Conservation (phyloP, 257 asterid species). For the Nicotiana knightiana region DNA sequence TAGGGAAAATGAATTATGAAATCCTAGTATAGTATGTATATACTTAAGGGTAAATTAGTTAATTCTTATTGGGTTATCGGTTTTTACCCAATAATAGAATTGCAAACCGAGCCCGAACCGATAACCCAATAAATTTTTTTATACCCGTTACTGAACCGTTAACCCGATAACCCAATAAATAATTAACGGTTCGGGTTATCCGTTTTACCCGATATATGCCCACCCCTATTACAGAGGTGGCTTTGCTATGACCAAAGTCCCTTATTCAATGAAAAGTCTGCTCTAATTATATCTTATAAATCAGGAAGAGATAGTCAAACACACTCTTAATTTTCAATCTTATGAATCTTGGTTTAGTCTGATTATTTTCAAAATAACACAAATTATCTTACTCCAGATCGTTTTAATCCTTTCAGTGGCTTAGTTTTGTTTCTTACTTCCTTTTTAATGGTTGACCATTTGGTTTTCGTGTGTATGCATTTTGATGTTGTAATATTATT, state of each 20-base stretch:
- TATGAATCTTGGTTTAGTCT: background rate
- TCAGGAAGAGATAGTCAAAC: background rate
- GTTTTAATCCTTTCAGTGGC: background rate
- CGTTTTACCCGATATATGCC: too few species aligned
- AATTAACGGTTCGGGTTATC: too few species aligned
- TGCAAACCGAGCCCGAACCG: too few species aligned
- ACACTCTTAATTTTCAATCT: background rate
- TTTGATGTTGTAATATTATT: conserved; percentile 17
- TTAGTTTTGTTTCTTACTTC: background rate
- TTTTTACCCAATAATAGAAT: too few species aligned
- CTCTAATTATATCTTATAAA: background rate
- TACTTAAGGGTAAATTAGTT: too few species aligned
- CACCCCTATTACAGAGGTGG: background rate
- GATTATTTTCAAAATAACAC: background rate
- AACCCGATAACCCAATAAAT: too few species aligned
- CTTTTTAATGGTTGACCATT: background rate
- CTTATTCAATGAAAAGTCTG: background rate
- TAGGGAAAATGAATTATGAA: too few species aligned
- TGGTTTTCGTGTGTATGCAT: background rate
- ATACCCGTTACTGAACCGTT: too few species aligned
- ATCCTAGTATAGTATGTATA: too few species aligned
- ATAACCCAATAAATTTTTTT: too few species aligned
- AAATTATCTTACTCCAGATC: background rate
- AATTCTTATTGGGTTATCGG: too few species aligned
- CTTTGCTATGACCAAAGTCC: background rate